Base-by-base conservation (phyloP, 139 green algal species). In the Chlorella sp. region DNA sequence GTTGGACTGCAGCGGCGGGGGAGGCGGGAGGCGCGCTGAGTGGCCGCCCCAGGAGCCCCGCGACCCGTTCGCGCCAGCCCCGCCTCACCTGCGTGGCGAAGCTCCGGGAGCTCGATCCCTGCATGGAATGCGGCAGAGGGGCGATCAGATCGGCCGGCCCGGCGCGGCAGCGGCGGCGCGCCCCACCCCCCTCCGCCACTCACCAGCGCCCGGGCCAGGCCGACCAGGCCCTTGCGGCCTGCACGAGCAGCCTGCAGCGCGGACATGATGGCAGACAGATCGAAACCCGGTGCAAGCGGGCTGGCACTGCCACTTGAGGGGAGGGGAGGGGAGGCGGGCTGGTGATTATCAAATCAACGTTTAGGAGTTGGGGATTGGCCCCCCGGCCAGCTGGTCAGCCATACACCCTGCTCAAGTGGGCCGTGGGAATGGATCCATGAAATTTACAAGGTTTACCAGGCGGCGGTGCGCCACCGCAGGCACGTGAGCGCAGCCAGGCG, bases 1-100 rank as follows among this genome's bases (percentile, higher is more conserved):
- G 80, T 96, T 96, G 47, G 86, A 28, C 80, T 86, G 80, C 71
- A 74, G 17, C 11, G 51, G 63, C 25, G 47, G 15, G 55, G 34
- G 13, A 18, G 69, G 21, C 17, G 30, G 69, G 20, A 56, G 39
- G 4, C 2, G 34, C 36, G 30, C 0, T 63, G 23, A n/a, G 23
- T 13, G 28, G 34, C 16, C 28, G 69, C 32, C 21, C 41, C 3
- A 23, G 30, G 25, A 32, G 36, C 69, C 36, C 34, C 23, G 47
- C n/a, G 36, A 28, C 65, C 16, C n/a, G n/a, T 39, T 7, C 25
- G 34, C 74, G 34, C 38, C 13, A 30, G 28, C 28, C n/a, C 39
- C 39, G 25, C 13, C 85, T 69, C 60, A 89, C 85, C 85, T 89
- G 85, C 0, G 55, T 57, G n/a, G 85, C 65, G n/a, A 86, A 86